Evolutionary conservation across 1,284 basidiomycete genomes (phyloP).

Genomic region (Rhodotorula sp.): DNA sequence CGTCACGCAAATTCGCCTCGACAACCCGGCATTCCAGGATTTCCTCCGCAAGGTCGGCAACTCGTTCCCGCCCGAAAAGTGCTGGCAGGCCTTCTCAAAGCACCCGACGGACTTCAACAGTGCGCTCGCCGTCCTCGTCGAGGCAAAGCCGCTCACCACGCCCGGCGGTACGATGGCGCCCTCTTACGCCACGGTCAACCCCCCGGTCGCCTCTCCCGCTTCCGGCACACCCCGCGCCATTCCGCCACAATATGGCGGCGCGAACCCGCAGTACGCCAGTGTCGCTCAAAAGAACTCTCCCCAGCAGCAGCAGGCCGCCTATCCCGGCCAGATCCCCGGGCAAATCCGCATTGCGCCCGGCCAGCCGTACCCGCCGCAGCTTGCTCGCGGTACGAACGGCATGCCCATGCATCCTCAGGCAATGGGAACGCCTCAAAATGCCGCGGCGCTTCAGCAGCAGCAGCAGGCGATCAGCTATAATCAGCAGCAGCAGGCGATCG

Average conservation of each 20-base stretch:
- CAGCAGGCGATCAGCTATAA: constrained; percentile 1
- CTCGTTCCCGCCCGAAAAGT: constrained; percentile 17
- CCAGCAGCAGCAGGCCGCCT: background rate
- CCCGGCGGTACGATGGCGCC: background rate
- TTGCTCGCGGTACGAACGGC: background rate
- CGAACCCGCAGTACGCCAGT: background rate
- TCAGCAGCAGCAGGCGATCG: constrained; percentile 7
- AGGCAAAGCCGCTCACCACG: constrained; percentile 18
- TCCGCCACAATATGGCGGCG: background rate
- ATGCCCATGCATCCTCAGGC: background rate
- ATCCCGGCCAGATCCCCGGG: no score
- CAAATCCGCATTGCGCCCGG: no score
- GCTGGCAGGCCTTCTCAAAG: constrained; percentile 15
- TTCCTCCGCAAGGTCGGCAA: constrained; percentile 20
- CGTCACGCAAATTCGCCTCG: background rate
- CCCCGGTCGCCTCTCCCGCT: background rate
- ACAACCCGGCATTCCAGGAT: constrained; percentile 24
- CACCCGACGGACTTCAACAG: constrained; percentile 11
- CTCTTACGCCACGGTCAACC: constrained; percentile 10
- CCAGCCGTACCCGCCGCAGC: background rate
- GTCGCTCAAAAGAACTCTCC: background rate
- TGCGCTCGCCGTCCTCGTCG: constrained; percentile 25
- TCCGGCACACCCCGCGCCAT: constrained; percentile 8
- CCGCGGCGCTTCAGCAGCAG: background rate
- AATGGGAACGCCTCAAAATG: background rate